phyloP scores from a whole-genome alignment of 1,284 basidiomycete species.

The Leccinum holopus region DNA sequence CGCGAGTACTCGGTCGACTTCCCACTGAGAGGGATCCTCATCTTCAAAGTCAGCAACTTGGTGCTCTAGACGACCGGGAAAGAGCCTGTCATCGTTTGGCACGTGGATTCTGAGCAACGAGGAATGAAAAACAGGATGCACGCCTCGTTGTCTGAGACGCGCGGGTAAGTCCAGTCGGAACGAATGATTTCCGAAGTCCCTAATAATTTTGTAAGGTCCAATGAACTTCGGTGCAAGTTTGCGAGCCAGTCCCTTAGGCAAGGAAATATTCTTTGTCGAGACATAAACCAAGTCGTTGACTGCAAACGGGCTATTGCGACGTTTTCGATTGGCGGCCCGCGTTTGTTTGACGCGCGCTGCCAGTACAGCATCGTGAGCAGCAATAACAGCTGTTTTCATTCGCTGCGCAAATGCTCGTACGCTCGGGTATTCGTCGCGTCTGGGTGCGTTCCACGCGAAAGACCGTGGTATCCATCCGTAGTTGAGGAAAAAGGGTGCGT shows the following conservation, averaged over 20 bases:
- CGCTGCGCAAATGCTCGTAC: constrained; percentile 23
- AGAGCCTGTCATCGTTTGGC: constrained; percentile 32
- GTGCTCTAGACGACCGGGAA: constrained; percentile 22
- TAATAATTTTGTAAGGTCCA: constrained; percentile 30
- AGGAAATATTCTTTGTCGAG: constrained; percentile 36
- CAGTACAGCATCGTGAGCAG: constrained; percentile 34
- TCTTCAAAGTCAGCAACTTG: constrained; percentile 16
- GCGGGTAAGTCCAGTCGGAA: constrained; percentile 30
- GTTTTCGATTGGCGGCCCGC: constrained; percentile 22
- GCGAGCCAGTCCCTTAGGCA: constrained; percentile 30
- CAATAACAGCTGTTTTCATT: constrained; percentile 26
- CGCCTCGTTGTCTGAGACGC: constrained; percentile 26
- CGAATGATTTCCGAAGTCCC: constrained; percentile 30
- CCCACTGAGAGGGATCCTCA: not conserved
- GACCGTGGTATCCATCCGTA: constrained; percentile 33
- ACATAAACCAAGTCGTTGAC: constrained; percentile 35
- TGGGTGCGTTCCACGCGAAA: constrained; percentile 29
- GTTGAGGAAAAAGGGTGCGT: constrained; percentile 38
- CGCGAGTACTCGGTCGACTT: not conserved
- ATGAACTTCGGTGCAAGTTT: constrained; percentile 39
- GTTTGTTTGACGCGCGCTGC: constrained; percentile 33
- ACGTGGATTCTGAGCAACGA: constrained; percentile 30
- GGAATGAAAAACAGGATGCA: constrained; percentile 36
- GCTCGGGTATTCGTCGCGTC: constrained; percentile 19
- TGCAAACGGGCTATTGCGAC: constrained; percentile 17